phyloP scores from a whole-genome alignment of 352 stramenopile genomes.

The Phytophthora podocarpi region DNA sequence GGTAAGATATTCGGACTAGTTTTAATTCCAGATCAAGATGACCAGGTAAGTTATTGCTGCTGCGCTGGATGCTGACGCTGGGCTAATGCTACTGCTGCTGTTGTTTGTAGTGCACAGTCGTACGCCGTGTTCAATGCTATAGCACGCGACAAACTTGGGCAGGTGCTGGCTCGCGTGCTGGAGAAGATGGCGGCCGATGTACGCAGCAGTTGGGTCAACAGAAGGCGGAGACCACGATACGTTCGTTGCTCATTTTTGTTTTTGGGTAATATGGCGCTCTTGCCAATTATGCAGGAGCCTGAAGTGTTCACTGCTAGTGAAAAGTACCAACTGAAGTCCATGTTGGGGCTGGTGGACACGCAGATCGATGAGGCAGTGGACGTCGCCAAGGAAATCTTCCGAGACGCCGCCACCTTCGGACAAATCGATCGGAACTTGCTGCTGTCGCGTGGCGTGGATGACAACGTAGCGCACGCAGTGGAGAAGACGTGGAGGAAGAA shows the following conservation, averaged over 20 bases:
- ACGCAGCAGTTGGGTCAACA: constrained; percentile 2
- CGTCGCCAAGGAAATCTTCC: constrained; percentile 38
- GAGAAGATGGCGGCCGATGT: constrained; percentile 54
- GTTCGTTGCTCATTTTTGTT: not conserved
- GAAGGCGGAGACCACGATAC: not conserved
- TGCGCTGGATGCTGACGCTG: not conserved
- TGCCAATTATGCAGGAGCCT: constrained; percentile 3
- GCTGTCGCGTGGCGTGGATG: constrained; percentile 19
- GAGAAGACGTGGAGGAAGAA: constrained; percentile 75
- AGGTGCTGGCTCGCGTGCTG: constrained; percentile 61
- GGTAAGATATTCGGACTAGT: not conserved
- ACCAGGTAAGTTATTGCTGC: not conserved
- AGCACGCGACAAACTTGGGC: constrained; percentile 48
- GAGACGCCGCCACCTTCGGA: constrained; percentile 50
- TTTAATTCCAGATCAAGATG: constrained; percentile 5
- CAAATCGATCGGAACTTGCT: constrained; percentile 41
- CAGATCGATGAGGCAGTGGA: constrained; percentile 52
- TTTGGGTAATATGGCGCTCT: not conserved
- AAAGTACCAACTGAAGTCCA: constrained; percentile 47
- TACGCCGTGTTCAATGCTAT: constrained; percentile 50
- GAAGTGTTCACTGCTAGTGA: constrained; percentile 55
- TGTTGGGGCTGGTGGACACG: constrained; percentile 42
- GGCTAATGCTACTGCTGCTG: not conserved
- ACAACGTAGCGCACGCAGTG: constrained; percentile 34
- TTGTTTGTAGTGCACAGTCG: constrained; percentile 9